phyloP scores from a whole-genome alignment of 225 moss, liverwort and hornwort species.

The Takakia lepidozioides region DNA sequence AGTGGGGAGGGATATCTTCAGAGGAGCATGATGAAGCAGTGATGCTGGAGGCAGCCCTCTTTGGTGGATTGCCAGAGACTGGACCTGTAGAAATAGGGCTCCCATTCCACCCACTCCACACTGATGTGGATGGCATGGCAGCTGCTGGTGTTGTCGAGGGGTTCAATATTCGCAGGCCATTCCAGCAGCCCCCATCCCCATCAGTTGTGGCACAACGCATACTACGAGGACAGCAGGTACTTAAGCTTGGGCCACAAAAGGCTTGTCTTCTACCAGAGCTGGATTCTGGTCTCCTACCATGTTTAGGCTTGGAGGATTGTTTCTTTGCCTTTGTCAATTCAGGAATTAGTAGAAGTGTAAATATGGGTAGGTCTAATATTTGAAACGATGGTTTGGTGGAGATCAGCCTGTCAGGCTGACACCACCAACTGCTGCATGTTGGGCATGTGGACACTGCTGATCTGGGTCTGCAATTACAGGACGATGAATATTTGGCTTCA shows the following conservation, averaged over 20 bases:
- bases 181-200: slow-evolving; percentile 50
- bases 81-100: slow-evolving; percentile 18
- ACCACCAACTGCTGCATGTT: too few relatives aligned
- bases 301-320: too few relatives aligned
- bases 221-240: slow-evolving; percentile 59
- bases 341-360: too few relatives aligned
- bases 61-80: slow-evolving; percentile 44
- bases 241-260: too few relatives aligned
- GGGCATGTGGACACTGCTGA: background rate
- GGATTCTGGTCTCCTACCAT: too few relatives aligned
- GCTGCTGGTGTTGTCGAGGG: slow-evolving; percentile 13
- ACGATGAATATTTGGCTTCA: slow-evolving; percentile 48
- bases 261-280: too few relatives aligned
- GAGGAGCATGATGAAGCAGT: slow-evolving; percentile 67
- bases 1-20: slow-evolving; percentile 71
- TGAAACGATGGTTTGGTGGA: too few relatives aligned
- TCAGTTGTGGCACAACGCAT: slow-evolving; percentile 52
- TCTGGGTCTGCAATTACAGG: slow-evolving; percentile 22
- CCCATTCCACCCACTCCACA: slow-evolving; percentile 29
- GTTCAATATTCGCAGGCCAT: slow-evolving; percentile 15
- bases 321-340: too few relatives aligned
- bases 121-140: slow-evolving; percentile 27
- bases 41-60: slow-evolving; percentile 60
- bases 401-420: too few relatives aligned
- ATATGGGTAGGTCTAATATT: too few relatives aligned